These are phyloP conservation scores for Cenchrus purpureus DNA, from an alignment of 176 grass and related monocot species.

Conservation along the genomic window DNA sequence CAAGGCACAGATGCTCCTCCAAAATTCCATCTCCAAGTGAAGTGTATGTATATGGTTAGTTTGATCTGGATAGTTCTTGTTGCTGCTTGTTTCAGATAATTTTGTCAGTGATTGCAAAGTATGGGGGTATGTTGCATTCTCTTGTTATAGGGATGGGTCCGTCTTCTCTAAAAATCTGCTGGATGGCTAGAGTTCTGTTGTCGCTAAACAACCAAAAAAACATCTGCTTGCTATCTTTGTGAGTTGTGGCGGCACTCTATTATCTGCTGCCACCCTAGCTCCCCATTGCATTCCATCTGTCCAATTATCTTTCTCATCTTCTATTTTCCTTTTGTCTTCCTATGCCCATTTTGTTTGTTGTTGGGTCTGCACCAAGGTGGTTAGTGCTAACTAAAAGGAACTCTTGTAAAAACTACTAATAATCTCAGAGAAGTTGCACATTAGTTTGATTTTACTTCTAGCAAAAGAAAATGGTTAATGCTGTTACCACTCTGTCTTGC, in stretches of 20 bases:
- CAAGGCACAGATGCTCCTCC: not conserved
- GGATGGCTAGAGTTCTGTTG: not conserved
- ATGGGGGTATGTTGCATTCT: not conserved
- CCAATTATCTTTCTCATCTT: no score
- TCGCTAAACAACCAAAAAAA: not conserved
- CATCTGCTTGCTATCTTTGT: not conserved
- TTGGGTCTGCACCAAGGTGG: not conserved
- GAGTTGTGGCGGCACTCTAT: no score
- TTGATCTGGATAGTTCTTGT: not conserved
- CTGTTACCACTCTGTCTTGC: not conserved
- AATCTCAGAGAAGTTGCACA: not conserved
- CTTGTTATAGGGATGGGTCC: not conserved
- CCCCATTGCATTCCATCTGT: no score
- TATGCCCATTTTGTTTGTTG: not conserved
- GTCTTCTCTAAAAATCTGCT: not conserved
- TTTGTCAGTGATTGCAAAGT: not conserved
- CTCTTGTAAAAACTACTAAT: not conserved
- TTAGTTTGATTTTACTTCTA: not conserved
- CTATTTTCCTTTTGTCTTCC: no score
- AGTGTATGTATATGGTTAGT: not conserved
- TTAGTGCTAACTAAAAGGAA: not conserved
- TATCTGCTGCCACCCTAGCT: no score
- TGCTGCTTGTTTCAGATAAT: not conserved
- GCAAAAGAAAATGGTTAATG: not conserved
- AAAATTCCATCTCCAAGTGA: not conserved